Evolutionary conservation across 306 rosid species (phyloP), one percentile per base, ranked within the genome.

Genomic region (Gynostemma pentaphyllum): DNA sequence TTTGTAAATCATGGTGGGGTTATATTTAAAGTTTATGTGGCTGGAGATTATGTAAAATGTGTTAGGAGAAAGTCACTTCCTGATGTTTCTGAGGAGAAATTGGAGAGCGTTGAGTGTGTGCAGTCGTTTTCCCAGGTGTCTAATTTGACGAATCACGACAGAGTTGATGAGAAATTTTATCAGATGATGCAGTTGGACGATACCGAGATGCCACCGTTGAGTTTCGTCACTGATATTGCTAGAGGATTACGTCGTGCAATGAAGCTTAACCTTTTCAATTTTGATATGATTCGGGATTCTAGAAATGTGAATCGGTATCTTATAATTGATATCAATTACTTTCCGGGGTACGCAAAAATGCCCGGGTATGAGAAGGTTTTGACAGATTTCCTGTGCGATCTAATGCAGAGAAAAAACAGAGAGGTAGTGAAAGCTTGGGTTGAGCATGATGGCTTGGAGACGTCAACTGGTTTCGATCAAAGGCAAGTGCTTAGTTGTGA

Each of bases 281-380:
- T 91, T 18, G 98, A 91, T 57, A 87, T 91, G 36, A 88, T 91
- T 41, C 63, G 98, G 50, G 98, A 91, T 42, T 74, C 92, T 1
- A 76, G 86, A 66, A 80, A 44, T 48, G 86, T 84, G 26, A 84
- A 83, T 29, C 86, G 95, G n/a, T 88, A 91, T 51, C 81, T 91
- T 56, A 88, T 91, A 34, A 80, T 91, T 55, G 98, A 91, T 74
- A 91, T 91, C 15, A 91, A 91, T 53, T 91, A 91, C 61, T 91
- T 91, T 72, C 98, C 98, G 10, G 98, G 98, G 59, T 91, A 88
- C 62, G 98, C 98, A 9, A 91, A 91, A 77, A 86, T 91, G 98
- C 98, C 96, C 1, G 85, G 85, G 3, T 91, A 88, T 19, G 98
- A 91, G 82, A 71, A 66, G 16, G 74, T 86, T 30, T 65, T 91